These are phyloP conservation scores for Fraxinus sp. DNA, from an alignment of 305 asterid species.

Conservation along the genomic window DNA sequence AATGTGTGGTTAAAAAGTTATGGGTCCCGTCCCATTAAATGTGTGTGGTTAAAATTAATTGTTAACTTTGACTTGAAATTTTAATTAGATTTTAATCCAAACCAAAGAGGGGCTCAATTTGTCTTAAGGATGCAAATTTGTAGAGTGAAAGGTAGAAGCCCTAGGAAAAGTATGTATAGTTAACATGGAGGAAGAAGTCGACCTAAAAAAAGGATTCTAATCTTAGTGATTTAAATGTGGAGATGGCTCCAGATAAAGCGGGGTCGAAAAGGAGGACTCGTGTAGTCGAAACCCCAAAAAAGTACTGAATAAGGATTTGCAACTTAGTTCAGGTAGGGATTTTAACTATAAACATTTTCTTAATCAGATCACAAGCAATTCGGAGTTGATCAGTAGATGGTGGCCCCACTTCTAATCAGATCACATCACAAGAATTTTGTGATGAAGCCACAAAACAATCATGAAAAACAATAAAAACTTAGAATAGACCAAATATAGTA, in stretches of 20 bases:
- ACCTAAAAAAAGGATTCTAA: not conserved
- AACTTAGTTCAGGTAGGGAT: not conserved
- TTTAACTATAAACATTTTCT: not conserved
- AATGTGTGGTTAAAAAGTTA: no score
- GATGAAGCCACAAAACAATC: not conserved
- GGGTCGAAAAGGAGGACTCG: not conserved
- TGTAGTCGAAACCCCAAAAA: not conserved
- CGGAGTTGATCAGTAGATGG: not conserved
- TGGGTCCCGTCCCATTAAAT: no score
- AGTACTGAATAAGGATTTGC: not conserved
- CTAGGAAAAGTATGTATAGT: no score
- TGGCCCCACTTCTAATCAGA: not conserved
- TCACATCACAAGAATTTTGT: not conserved
- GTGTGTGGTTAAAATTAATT: no score
- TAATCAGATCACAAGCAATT: not conserved
- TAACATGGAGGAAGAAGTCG: not conserved
- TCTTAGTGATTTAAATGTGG: not conserved
- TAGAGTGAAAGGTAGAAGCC: no score
- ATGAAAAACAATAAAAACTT: not conserved
- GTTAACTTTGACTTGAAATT: no score
- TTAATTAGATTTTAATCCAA: no score
- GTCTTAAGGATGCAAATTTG: no score
- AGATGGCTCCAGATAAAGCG: not conserved
- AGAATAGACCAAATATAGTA: not conserved
- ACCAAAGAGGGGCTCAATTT: no score